Evolutionary conservation across 352 stramenopile genomes (phyloP).

Genomic region (Stramenopiles sp.): DNA sequence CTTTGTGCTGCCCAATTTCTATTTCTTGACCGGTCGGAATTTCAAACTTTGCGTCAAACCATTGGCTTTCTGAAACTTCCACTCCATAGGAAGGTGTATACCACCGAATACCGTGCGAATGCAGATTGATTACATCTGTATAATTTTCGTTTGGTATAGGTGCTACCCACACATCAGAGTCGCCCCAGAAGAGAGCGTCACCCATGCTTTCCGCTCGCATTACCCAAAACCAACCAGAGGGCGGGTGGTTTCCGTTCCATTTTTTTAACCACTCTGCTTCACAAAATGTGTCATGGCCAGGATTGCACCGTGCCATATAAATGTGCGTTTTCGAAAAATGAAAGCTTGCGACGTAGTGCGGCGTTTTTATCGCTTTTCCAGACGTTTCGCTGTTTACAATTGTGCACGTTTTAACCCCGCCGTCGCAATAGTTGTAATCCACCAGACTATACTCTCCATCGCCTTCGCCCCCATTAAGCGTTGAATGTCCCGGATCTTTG

Average conservation of each 20-base stretch:
- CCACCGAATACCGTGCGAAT: neutral
- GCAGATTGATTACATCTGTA: neutral
- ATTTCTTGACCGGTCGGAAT: neutral
- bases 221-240: neutral
- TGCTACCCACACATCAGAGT: neutral
- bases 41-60: neutral
- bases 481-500: constrained; percentile 3
- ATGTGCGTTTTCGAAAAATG: neutral
- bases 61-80: neutral
- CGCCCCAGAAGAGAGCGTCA: neutral
- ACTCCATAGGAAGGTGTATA: neutral
- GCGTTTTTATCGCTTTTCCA: neutral
- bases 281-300: neutral
- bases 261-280: neutral
- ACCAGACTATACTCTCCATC: neutral
- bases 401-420: too few relatives aligned
- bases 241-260: neutral
- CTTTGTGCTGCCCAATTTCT: neutral
- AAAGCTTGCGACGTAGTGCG: neutral
- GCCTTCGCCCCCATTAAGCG: neutral
- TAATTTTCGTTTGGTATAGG: constrained; percentile 1
- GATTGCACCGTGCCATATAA: neutral
- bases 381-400: neutral
- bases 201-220: neutral
- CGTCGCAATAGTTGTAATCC: neutral